phyloP scores from a whole-genome alignment of 2,329 filamentous ascomycete species.

The Graphilbum ipis-grandicollis region DNA sequence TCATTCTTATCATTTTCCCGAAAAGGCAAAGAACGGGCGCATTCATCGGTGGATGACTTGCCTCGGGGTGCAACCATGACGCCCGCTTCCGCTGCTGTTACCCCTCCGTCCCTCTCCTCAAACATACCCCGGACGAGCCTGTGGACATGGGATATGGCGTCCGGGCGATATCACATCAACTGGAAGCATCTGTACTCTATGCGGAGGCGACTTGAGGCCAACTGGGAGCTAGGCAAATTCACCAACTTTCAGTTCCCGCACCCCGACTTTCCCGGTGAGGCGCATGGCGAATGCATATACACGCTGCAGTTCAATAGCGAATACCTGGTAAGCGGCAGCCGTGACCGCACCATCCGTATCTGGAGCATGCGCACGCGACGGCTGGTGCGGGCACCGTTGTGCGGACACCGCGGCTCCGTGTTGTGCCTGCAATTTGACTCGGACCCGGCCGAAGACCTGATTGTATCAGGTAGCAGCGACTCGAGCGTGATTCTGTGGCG shows the following conservation, averaged over 20 bases:
- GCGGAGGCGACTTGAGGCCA: conserved; percentile 66
- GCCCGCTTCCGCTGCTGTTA: too few species aligned
- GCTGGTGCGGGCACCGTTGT: conserved; percentile 54
- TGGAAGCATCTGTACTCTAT: conserved; percentile 92
- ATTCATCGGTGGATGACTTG: too few species aligned
- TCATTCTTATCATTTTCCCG: too few species aligned
- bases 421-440: conserved; percentile 92
- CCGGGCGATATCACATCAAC: conserved; percentile 49
- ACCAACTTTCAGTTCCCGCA: conserved; percentile 84
- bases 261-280: conserved; percentile 60
- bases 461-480: conserved; percentile 93
- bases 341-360: conserved; percentile 72
- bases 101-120: too few species aligned
- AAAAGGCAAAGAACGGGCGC: conserved; percentile 21
- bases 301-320: conserved; percentile 77
- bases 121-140: conserved; percentile 28
- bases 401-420: conserved; percentile 71
- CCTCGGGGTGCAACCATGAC: too few species aligned
- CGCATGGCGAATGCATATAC: conserved; percentile 86
- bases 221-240: conserved; percentile 74
- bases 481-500: conserved; percentile 80
- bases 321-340: conserved; percentile 82
- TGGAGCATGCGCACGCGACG: conserved; percentile 78
- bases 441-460: conserved; percentile 68
- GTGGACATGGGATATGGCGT: conserved; percentile 31